Percentiles rank a stretch among this genome's conserved stretches.
Evolutionary conservation across 1,284 basidiomycete genomes (phyloP).

Genomic region (Microbotryum silenes-acaulis): DNA sequence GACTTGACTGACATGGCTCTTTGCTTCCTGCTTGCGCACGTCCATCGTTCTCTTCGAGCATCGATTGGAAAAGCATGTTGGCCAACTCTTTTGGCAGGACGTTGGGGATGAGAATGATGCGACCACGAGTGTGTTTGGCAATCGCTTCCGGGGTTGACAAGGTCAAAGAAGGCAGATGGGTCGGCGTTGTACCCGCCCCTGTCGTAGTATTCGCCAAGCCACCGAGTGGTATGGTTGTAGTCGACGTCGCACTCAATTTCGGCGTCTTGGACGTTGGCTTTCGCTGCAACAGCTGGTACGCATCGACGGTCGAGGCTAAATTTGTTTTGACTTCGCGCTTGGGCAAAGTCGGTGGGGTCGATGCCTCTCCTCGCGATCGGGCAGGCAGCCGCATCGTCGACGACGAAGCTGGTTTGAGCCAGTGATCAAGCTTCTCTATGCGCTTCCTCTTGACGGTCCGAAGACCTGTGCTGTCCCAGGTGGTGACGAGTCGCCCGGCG

Average conservation of each 20-base stretch:
- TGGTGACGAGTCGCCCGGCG: neutral
- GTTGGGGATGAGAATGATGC: constrained; percentile 24
- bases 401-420: neutral
- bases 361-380: neutral
- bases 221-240: neutral
- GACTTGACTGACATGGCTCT: constrained; percentile 4
- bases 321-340: neutral
- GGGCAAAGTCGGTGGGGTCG: constrained; percentile 3
- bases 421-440: no score
- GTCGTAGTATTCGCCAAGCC: neutral
- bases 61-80: constrained; percentile 12
- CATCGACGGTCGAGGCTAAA: neutral
- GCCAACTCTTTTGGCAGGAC: constrained; percentile 23
- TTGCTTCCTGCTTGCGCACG: neutral
- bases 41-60: constrained; percentile 16
- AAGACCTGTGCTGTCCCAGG: no score
- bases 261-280: neutral
- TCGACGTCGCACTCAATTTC: neutral
- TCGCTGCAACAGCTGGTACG: neutral
- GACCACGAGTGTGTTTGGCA: constrained; percentile 18
- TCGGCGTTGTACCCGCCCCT: neutral
- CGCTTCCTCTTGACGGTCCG: no score
- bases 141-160: constrained; percentile 14
- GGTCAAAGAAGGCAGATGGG: constrained; percentile 16
- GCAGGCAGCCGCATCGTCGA: neutral